Evolutionary conservation across 73 alveolate genomes (phyloP), one percentile per base, ranked within the genome.

Genomic region (Stentor coeruleus): DNA sequence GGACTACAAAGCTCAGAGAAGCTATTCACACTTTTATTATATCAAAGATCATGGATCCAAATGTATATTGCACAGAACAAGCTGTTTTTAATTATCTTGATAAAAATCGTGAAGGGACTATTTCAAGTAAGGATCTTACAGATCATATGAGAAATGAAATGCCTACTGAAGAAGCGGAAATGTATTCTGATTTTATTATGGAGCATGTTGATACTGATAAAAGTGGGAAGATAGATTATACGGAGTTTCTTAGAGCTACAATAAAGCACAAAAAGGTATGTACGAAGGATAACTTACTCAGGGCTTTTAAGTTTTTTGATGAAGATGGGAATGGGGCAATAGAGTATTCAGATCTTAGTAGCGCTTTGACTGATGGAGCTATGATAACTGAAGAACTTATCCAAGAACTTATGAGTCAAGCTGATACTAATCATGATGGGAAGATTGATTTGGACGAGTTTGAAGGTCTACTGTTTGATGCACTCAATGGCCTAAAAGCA

Each of bases 211-310:
- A 57, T 57, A 31, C 73, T 57, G 73, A 57, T 57, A 57, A 20
- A 31, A 31, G 28, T 57, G 73, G 73, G 73, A 20, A 57, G 15
- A 57, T 57, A 20, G 35, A 57, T 20, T 57, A 57, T 57, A 57
- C 73, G 28, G 73, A 57, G 28, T 57, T 20, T 57, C 73, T 57
- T 57, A 57, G 28, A 57, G 73, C 73, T n/a, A 20, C 73, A 57
- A 57, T 57, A 20, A 31, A 57, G 15, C 15, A 2, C 1, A 57
- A 57, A 20, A 57, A 20, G 15, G 35, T 57, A 31, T 2, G 15
- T 20, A 20, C 73, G 28, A 57, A 31, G 2, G 73, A n/a, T 20
- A 57, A 57, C 28, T 2, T 57, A 57, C 28, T 20, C 28, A 57
- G 15, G 73, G 73, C 73, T 57, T 57, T 57, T 57, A 20, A n/a